A percentile compares a stretch with the other conserved stretches of the same genome.
These are phyloP conservation scores for Chlorella vulgaris DNA, from an alignment of 139 green algal species.

Conservation along the genomic window DNA sequence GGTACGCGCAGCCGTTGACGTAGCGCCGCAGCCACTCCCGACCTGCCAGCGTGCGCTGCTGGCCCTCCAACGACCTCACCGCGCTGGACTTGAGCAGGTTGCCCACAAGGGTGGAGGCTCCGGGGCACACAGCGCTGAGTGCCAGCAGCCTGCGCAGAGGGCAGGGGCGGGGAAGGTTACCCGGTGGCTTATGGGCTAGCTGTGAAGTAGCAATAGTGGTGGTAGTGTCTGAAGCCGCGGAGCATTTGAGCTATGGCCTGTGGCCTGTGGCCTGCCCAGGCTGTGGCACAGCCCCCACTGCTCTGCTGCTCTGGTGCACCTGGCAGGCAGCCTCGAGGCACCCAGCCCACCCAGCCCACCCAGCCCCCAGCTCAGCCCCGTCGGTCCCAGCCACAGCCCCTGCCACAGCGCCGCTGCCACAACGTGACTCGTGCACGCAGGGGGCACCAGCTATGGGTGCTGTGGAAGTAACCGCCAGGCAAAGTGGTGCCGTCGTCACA, in stretches of 20 bases:
- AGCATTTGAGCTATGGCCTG: too few relatives aligned
- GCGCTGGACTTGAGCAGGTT: slow-evolving; percentile 68
- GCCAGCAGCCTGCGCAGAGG: slow-evolving; percentile 60
- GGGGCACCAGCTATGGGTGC: too few relatives aligned
- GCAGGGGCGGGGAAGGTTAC: background rate
- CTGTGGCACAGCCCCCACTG: too few relatives aligned
- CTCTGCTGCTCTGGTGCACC: too few relatives aligned
- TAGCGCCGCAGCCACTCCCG: slow-evolving; percentile 79
- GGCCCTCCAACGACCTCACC: slow-evolving; percentile 38
- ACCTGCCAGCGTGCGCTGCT: slow-evolving; percentile 52
- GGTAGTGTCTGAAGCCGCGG: too few relatives aligned
- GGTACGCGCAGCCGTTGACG: slow-evolving; percentile 70
- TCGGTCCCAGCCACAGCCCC: background rate
- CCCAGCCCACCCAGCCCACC: background rate
- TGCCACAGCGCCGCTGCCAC: too few relatives aligned
- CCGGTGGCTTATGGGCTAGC: background rate
- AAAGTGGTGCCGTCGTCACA: too few relatives aligned
- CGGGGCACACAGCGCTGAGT: slow-evolving; percentile 71
- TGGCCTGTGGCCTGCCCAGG: too few relatives aligned
- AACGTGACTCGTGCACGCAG: too few relatives aligned
- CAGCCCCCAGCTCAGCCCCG: background rate
- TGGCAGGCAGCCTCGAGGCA: background rate
- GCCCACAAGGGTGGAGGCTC: slow-evolving; percentile 77
- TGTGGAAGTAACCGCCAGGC: too few relatives aligned
- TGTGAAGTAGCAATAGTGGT: too few relatives aligned